Base-by-base conservation (phyloP, 352 stramenopile species). In the Phytophthora citricola region DNA sequence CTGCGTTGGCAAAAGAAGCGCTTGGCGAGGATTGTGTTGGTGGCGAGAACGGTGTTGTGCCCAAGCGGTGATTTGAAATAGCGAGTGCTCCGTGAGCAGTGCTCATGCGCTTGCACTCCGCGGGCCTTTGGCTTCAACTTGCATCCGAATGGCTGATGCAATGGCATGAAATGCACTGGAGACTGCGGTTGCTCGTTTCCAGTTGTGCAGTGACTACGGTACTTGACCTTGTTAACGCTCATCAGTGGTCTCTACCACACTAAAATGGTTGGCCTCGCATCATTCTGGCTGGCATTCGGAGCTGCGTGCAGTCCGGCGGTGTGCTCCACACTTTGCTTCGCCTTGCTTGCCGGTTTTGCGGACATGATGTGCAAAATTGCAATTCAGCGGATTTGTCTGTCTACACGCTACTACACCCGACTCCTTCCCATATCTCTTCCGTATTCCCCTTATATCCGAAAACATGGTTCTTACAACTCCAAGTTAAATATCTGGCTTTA, bases 311-410 rank as follows among this genome's bases (percentile, higher is more conserved):
- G 20, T 54, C 36, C 47, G 47, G 46, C 14, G 15, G 40, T 64
- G 45, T 48, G 44, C 32, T n/a, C 46, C 34, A 58, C 57, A 27
- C 32, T 62, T 46, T 44, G 31, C 20, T 22, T 54, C 26, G 41
- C 41, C 17, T 20, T 20, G 17, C 31, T 5, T 14, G 29, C 7
- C 43, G 7, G 45, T 36, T 26, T 44, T 49, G 22, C 43, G 10
- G n/a, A 32, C 22, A 36, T 29, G 55, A 63, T 63, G 52, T 57
- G 54, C 43, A 57, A 55, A 29, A 41, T 69, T 69, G 61, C 61
- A 69, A 51, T 69, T 69, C 61, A 69, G 36, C 20, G 15, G 53
- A 55, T 51, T 63, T 52, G 36, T 54, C 32, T 53, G 20, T 52
- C 11, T 49, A 7, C 14, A 10, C 4, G 11, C 40, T 60, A 14